A percentile compares a stretch with the other conserved stretches of the same genome.
Evolutionary conservation across 1,284 basidiomycete species (phyloP).

Genomic region (Uromyces viciae-fabae): DNA sequence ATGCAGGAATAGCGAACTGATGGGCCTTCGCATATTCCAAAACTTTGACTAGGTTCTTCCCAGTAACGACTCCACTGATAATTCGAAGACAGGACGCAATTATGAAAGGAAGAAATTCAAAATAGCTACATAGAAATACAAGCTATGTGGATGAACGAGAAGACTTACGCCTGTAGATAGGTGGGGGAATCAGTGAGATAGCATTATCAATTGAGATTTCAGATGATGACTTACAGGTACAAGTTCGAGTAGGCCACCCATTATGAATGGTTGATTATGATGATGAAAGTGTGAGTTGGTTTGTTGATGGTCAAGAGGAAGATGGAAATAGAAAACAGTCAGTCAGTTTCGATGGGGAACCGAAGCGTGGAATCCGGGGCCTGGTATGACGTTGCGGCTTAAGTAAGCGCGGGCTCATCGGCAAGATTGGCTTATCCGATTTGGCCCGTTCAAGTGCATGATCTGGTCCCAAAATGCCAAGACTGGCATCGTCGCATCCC

Average conservation of each 20-base stretch:
- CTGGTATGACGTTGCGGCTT: no score
- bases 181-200: neutral
- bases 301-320: no score
- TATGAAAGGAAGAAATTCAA: neutral
- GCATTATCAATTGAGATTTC: neutral
- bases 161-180: conserved; percentile 17
- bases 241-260: conserved; percentile 37
- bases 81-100: neutral
- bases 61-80: conserved; percentile 43
- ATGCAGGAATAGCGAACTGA: conserved; percentile 44
- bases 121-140: neutral
- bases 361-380: no score
- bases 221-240: conserved; percentile 30
- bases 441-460: no score
- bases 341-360: no score
- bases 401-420: no score
- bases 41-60: conserved; percentile 41
- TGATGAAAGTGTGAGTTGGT: no score
- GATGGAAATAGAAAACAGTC: no score
- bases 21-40: conserved; percentile 43
- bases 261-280: neutral
- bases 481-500: no score
- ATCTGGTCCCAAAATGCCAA: no score
- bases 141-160: no score
- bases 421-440: no score